These are phyloP conservation scores for Suillus lakei DNA, from an alignment of 768 basidiomycete species.

Conservation along the genomic window DNA sequence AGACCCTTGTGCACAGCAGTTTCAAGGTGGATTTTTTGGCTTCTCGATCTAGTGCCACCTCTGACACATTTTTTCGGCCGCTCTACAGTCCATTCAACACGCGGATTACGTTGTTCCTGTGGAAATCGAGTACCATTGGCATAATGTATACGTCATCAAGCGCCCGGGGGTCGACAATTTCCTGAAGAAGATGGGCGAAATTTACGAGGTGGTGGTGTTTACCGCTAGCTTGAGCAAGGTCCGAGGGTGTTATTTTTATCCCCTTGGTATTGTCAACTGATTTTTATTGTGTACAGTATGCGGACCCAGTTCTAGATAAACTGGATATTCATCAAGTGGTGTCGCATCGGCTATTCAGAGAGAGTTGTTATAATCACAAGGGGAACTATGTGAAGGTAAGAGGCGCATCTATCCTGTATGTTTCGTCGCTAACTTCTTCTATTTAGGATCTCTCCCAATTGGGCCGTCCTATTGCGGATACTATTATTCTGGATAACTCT, in stretches of 20 bases:
- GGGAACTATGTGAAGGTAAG: conserved; percentile 98
- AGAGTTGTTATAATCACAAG: conserved; percentile 98
- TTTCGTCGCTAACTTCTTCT: conserved; percentile 2
- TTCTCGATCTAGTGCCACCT: conserved; percentile 5
- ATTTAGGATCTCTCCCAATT: conserved; percentile 96
- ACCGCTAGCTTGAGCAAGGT: conserved; percentile 98
- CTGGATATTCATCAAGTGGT: conserved; percentile 93
- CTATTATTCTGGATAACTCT: conserved; percentile 98
- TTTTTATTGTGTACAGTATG: conserved; percentile 65
- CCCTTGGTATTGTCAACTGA: conserved; percentile 13
- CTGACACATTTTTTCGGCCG: conserved; percentile 19
- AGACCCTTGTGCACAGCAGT: conserved; percentile 95
- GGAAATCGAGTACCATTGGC: conserved; percentile 97
- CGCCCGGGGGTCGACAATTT: conserved; percentile 98
- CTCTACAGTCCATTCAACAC: conserved; percentile 79
- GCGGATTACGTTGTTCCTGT: conserved; percentile 99
- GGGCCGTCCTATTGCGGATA: conserved; percentile 90
- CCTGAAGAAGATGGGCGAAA: conserved; percentile 96
- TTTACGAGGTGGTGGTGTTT: conserved; percentile 97
- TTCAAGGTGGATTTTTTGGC: conserved; percentile 76
- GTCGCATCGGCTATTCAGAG: conserved; percentile 91
- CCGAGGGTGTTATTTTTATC: conserved; percentile 23
- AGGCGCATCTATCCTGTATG: not conserved
- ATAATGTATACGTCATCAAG: conserved; percentile 99
- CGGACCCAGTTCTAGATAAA: conserved; percentile 97